A percentile compares a stretch with the other conserved stretches of the same genome.
Conservation (phyloP, 805 yeast species). For the Yarrowia sp. region DNA sequence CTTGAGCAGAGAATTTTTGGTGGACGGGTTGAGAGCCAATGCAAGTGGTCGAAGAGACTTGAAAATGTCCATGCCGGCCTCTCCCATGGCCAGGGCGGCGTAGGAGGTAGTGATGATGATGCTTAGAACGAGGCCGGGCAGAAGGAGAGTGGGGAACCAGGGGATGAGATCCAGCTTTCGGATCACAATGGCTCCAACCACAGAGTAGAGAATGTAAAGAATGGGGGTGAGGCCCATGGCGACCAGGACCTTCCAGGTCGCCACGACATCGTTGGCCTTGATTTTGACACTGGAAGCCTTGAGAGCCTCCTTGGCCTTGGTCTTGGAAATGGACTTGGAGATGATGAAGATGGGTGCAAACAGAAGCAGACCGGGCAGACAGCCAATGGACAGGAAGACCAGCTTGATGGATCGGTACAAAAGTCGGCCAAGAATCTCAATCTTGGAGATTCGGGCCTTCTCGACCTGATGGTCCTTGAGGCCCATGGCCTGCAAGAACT, state of each 20-base stretch:
- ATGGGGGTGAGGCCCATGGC: conserved; percentile 89
- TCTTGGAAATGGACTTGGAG: conserved; percentile 73
- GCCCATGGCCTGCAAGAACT: conserved; percentile 65
- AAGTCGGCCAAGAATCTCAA: conserved; percentile 56
- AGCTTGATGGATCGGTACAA: conserved; percentile 65
- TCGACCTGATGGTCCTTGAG: conserved; percentile 79
- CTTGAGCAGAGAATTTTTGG: conserved; percentile 54
- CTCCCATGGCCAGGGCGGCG: conserved; percentile 91
- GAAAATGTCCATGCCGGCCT: conserved; percentile 87
- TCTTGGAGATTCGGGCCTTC: conserved; percentile 57
- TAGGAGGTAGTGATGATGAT: conserved; percentile 57
- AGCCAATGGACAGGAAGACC: conserved; percentile 62
- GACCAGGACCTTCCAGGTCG: conserved; percentile 95
- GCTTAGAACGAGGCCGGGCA: conserved; percentile 57
- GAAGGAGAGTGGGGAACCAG: conserved; percentile 60
- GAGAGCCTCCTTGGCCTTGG: conserved; percentile 78
- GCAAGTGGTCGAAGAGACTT: conserved; percentile 84
- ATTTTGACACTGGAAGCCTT: conserved; percentile 89
- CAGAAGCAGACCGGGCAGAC: conserved; percentile 86
- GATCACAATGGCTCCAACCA: conserved; percentile 51
- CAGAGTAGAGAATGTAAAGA: conserved; percentile 80
- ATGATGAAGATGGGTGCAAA: conserved; percentile 88
- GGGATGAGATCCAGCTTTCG: conserved; percentile 46
- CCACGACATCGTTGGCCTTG: conserved; percentile 90
- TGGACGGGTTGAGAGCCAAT: conserved; percentile 53